Base-by-base conservation (phyloP, 2,329 filamentous ascomycete species). In the Cladosporium austrohemisphaericum region DNA sequence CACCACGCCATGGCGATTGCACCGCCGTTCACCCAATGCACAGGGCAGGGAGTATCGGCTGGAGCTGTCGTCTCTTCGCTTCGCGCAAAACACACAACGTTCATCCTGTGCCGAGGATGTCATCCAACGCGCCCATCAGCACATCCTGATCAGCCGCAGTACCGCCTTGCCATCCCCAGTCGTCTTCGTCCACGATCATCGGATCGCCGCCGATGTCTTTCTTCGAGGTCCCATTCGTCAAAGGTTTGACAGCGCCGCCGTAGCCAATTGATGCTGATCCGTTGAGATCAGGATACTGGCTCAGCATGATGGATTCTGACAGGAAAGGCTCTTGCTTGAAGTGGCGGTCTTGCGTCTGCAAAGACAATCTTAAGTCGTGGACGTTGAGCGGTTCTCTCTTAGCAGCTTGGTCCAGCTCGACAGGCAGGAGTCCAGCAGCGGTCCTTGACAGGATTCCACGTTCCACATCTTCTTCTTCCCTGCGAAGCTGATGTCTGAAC, bases 311-410 rank as follows among this genome's bases (percentile, higher is more conserved):
- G 47, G 82, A 77, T 33, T 86, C 83, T 22, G 82, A 78, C 29
- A 95, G 74, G 19, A 88, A 76, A 0, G 88, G 88, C 70, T 93
- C 91, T 52, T 88, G 83, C 8, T 83, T 82, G 55, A 95, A 76
- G 52, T 87, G 84, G 20, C 79, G 81, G 47, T 93, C 87, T 10
- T 85, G 83, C 55, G 95, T 77, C 52, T 86, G 81, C 13, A 95
- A 67, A 1, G 88, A 83, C 3, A 95, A 72, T 29, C 86, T 79
- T 40, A 96, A 68, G 65, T 96, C 92, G 14, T 84, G 81, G 71
- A 92, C 85, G 11, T 83, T 83, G 1, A 96, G 69, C 1, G 87
- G 81, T 5, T 83, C 79, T 31, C 89, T 77, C 58, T 85, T 81
- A 49, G 80, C 80, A 13, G 86, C 84, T 46, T 85, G 84, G 63